These are phyloP conservation scores for Zygoascus biomembranicola DNA, from an alignment of 805 yeast genomes.

Conservation along the genomic window DNA sequence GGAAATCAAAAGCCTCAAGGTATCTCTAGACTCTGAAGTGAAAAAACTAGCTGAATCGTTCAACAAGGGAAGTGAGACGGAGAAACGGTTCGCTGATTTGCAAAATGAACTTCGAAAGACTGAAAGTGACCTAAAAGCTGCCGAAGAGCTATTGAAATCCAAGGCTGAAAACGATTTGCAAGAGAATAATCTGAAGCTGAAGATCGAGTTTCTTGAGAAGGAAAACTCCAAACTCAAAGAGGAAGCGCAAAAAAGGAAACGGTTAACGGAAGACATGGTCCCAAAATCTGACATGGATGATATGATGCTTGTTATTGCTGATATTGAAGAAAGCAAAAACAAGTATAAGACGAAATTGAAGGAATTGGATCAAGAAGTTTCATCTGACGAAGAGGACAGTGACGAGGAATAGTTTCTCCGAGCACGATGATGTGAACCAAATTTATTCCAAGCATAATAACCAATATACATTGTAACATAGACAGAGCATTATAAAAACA, in stretches of 20 bases:
- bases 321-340: constrained; percentile 60
- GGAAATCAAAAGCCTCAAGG: neutral
- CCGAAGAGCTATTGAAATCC: neutral
- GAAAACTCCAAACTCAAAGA: constrained; percentile 1
- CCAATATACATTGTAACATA: too few relatives aligned
- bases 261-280: constrained; percentile 24
- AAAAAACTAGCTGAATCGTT: neutral
- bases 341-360: constrained; percentile 47
- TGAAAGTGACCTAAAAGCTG: neutral
- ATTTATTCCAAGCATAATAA: too few relatives aligned
- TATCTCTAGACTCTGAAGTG: neutral
- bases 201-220: neutral
- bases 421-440: too few relatives aligned
- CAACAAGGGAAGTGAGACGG: neutral
- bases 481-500: too few relatives aligned
- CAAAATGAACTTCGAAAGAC: neutral
- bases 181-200: too few relatives aligned
- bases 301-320: constrained; percentile 65
- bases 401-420: constrained; percentile 41
- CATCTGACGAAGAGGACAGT: constrained; percentile 64
- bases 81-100: neutral
- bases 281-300: constrained; percentile 60
- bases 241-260: neutral
- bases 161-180: too few relatives aligned
- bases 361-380: constrained; percentile 51